These are phyloP conservation scores for Pleurotus platypus DNA, from an alignment of 768 basidiomycete species.

Conservation along the genomic window DNA sequence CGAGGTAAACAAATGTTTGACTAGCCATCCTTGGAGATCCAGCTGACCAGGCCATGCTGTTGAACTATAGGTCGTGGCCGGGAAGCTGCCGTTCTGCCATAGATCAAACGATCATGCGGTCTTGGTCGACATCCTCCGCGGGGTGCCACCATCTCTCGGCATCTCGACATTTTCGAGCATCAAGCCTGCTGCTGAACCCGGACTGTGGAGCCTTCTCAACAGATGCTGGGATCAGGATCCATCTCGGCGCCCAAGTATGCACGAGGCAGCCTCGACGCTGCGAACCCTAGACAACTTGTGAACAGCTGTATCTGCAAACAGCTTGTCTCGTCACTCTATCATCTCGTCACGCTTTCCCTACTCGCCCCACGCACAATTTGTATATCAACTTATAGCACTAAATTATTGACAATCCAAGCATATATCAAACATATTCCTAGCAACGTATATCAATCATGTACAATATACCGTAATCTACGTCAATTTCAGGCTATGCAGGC, in stretches of 20 bases:
- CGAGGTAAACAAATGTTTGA: constrained; percentile 34
- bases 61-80: constrained; percentile 41
- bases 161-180: constrained; percentile 17
- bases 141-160: constrained; percentile 41
- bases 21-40: neutral
- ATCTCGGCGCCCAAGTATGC: constrained; percentile 39
- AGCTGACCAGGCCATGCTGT: neutral
- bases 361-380: no score
- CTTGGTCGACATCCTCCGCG: constrained; percentile 50
- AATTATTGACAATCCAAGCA: no score
- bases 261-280: constrained; percentile 20
- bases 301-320: neutral
- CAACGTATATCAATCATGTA: no score
- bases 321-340: neutral
- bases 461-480: no score
- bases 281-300: neutral
- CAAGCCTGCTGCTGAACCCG: constrained; percentile 20
- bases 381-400: no score
- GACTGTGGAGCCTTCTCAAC: constrained; percentile 42
- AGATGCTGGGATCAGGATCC: constrained; percentile 41
- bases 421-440: no score
- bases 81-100: constrained; percentile 47
- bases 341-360: no score
- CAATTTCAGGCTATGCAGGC: no score
- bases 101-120: constrained; percentile 55